Base-by-base conservation (phyloP, 2,329 filamentous ascomycete genomes). In the Microcera coccophila region DNA sequence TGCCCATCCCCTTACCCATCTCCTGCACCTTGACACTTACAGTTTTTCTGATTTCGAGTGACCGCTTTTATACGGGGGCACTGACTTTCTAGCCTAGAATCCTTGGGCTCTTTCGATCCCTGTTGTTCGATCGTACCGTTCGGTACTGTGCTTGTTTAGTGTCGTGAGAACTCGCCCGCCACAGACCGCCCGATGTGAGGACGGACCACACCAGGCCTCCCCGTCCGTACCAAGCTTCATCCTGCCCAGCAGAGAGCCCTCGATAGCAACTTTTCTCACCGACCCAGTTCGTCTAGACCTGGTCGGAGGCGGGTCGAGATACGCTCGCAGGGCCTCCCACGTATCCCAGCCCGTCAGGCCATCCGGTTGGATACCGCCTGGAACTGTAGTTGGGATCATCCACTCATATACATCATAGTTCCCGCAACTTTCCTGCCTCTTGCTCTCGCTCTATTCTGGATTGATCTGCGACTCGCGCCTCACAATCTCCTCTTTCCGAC, bases 261-360 rank as follows among this genome's bases (percentile, higher is more conserved):
- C n/a, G n/a, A n/a, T n/a, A n/a, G n/a, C n/a, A n/a, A n/a, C n/a
- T 15, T 7, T 26, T 26, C 22, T 26, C 22, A 26, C 22, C 22
- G 22, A 32, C 12, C 29, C 29, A 32, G 29, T 32, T n/a, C 29
- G 12, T 35, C 15, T 33, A 39, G 35, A 37, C 17, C 19, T 35
- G 29, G 24, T 9, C 44, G 41, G 38, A 19, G 34, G 37, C 41
- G 39, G 41, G 41, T 39, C 46, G 28, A 44, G 33, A 26, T 22
- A 12, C 34, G 40, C 43, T 47, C 47, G 47, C 53, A 51, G 48
- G 41, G 45, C 48, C 49, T 55, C 50, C 51, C 53, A 45, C 47
- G 36, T 44, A 58, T 58, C 55, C 55, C 47, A 35, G 55, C 52
- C 50, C 40, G 56, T 58, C 55, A 55, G 50, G 52, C 55, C 55